Evolutionary conservation across 345 rosid genomes (phyloP).

Genomic region (Eucalyptus brandiana): DNA sequence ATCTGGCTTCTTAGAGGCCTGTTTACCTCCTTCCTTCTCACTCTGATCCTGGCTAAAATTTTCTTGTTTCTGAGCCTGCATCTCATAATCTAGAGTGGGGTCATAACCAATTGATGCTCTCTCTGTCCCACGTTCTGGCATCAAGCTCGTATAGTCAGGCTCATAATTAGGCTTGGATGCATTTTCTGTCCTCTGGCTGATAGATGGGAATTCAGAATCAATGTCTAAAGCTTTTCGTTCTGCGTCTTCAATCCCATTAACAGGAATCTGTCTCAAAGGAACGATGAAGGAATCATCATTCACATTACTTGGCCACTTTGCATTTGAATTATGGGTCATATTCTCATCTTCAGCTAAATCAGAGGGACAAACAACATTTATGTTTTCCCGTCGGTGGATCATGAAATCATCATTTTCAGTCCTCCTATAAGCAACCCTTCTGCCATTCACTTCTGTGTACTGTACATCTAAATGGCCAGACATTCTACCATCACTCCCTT

Average conservation of each 20-base stretch:
- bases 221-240: constrained; percentile 44
- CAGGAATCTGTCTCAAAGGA: constrained; percentile 28
- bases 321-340: constrained; percentile 20
- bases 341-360: constrained; percentile 36
- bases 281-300: constrained; percentile 81
- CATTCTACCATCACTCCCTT: constrained; percentile 14
- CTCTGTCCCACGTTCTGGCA: constrained; percentile 65
- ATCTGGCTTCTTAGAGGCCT: constrained; percentile 37
- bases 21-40: constrained; percentile 21
- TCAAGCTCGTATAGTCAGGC: constrained; percentile 66
- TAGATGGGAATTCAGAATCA: constrained; percentile 47
- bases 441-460: constrained; percentile 25
- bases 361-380: constrained; percentile 13
- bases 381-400: constrained; percentile 22
- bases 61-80: constrained; percentile 25
- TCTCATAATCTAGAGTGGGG: constrained; percentile 72
- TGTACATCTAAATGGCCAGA: constrained; percentile 31
- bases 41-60: constrained; percentile 22
- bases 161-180: constrained; percentile 40
- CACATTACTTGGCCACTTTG: constrained; percentile 35
- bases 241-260: constrained; percentile 24
- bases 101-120: constrained; percentile 48
- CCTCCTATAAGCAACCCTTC: constrained; percentile 30
- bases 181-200: constrained; percentile 24
- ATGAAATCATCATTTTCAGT: constrained; percentile 40